Conservation (phyloP, 2,329 filamentous ascomycete genomes). For the Colletotrichum salicis region DNA sequence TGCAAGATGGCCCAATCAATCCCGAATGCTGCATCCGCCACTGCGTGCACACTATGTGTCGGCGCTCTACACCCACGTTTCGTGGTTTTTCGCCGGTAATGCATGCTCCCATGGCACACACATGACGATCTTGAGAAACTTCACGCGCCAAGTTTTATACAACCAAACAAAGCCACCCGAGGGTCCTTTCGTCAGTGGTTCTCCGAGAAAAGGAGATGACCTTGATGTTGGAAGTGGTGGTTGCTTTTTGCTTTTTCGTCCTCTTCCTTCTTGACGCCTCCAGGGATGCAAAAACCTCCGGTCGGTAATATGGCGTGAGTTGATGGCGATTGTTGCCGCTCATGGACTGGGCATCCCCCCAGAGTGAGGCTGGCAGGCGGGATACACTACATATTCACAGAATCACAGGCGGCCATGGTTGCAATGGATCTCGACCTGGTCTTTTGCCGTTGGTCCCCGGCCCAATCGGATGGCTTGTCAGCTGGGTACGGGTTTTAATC, state of each 20-base stretch:
- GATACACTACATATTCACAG: constrained; percentile 2
- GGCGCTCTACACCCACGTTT: not conserved
- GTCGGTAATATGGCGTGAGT: not conserved
- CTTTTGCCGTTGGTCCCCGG: constrained; percentile 3
- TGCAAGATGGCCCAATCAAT: constrained; percentile 20
- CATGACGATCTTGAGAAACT: not conserved
- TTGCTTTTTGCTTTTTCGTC: not conserved
- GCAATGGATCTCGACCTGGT: constrained; percentile 13
- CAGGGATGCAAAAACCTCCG: not conserved
- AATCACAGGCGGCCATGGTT: not conserved
- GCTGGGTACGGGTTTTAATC: constrained; percentile 22
- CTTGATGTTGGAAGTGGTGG: not conserved
- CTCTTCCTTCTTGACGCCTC: constrained; percentile 1
- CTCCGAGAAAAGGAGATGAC: not conserved
- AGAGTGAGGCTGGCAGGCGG: constrained; percentile 27
- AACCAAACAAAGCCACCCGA: not conserved
- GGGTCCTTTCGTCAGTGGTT: not conserved
- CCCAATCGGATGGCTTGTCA: not conserved
- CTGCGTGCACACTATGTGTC: not conserved
- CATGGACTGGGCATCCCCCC: not conserved
- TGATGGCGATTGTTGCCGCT: constrained; percentile 19
- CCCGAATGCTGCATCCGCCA: constrained; percentile 5
- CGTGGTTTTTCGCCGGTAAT: not conserved
- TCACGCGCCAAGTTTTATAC: not conserved
- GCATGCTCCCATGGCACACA: not conserved